phyloP scores from a whole-genome alignment of 169 alveolate genomes.

The Hepatocystis sp. region DNA sequence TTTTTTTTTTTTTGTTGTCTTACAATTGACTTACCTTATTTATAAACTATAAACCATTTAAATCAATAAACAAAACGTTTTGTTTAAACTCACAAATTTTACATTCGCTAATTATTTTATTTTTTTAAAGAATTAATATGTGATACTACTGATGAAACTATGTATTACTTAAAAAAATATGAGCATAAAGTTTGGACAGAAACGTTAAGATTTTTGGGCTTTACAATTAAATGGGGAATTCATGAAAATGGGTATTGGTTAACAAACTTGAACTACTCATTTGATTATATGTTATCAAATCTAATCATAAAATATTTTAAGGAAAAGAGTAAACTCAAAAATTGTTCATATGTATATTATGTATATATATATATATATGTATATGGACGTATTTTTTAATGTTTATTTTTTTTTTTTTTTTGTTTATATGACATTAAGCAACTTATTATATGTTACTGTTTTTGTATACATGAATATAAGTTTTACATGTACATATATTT shows the following conservation, averaged over 20 bases:
- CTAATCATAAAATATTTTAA: constrained; percentile 57
- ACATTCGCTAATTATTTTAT: no score
- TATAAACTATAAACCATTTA: no score
- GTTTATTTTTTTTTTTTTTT: no score
- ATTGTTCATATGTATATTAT: neutral
- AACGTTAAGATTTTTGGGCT: constrained; percentile 59
- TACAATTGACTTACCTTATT: no score
- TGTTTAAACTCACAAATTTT: no score
- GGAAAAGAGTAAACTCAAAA: constrained; percentile 35
- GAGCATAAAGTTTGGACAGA: constrained; percentile 53
- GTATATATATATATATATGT: neutral
- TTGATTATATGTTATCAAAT: constrained; percentile 59
- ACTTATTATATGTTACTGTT: no score
- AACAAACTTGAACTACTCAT: constrained; percentile 42
- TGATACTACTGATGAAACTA: no score
- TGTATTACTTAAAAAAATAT: constrained; percentile 69
- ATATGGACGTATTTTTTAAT: neutral
- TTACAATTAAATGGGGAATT: constrained; percentile 71
- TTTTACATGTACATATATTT: constrained; percentile 10
- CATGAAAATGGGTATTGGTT: constrained; percentile 75
- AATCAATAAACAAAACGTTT: no score
- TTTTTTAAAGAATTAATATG: no score
- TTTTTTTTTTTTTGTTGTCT: no score
- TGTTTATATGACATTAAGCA: no score
- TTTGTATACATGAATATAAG: no score